These are phyloP conservation scores for Corchorus olitorius DNA, from an alignment of 345 rosid genomes.

Conservation along the genomic window DNA sequence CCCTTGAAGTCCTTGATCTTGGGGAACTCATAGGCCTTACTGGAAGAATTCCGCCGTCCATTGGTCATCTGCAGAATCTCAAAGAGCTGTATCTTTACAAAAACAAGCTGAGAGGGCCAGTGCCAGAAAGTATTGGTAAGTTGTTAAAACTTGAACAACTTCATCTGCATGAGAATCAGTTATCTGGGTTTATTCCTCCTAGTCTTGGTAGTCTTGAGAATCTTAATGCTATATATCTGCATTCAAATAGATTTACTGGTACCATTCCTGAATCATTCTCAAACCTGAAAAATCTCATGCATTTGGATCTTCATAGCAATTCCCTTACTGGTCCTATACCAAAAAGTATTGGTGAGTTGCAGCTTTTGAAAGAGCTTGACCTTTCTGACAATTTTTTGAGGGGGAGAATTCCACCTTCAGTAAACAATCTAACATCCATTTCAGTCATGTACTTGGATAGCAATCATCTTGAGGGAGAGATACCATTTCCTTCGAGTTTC, in stretches of 20 bases:
- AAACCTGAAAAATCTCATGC: slow-evolving; percentile 41
- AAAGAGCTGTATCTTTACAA: slow-evolving; percentile 46
- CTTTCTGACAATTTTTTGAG: slow-evolving; percentile 45
- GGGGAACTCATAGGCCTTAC: slow-evolving; percentile 49
- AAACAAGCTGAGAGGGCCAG: slow-evolving; percentile 45
- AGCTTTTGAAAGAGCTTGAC: slow-evolving; percentile 44
- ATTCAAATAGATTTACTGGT: slow-evolving; percentile 47
- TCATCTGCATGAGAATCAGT: slow-evolving; percentile 47
- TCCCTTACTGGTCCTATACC: slow-evolving; percentile 43
- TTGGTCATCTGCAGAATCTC: slow-evolving; percentile 46
- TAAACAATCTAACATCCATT: slow-evolving; percentile 36
- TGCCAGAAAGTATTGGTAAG: slow-evolving; percentile 58
- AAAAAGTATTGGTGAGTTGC: slow-evolving; percentile 41
- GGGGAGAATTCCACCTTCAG: slow-evolving; percentile 45
- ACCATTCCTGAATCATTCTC: slow-evolving; percentile 40
- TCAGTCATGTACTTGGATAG: slow-evolving; percentile 46
- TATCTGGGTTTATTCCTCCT: slow-evolving; percentile 50
- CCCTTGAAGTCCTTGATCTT: slow-evolving; percentile 53
- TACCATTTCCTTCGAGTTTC: slow-evolving; percentile 40
- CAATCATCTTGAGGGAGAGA: slow-evolving; percentile 43
- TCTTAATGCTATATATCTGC: slow-evolving; percentile 40
- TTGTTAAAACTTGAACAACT: slow-evolving; percentile 46
- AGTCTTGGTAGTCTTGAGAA: slow-evolving; percentile 40
- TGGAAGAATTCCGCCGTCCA: slow-evolving; percentile 47
- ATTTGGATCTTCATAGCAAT: slow-evolving; percentile 49